phyloP scores from a whole-genome alignment of 176 grass and related monocot genomes.

The Oryza nivara region DNA sequence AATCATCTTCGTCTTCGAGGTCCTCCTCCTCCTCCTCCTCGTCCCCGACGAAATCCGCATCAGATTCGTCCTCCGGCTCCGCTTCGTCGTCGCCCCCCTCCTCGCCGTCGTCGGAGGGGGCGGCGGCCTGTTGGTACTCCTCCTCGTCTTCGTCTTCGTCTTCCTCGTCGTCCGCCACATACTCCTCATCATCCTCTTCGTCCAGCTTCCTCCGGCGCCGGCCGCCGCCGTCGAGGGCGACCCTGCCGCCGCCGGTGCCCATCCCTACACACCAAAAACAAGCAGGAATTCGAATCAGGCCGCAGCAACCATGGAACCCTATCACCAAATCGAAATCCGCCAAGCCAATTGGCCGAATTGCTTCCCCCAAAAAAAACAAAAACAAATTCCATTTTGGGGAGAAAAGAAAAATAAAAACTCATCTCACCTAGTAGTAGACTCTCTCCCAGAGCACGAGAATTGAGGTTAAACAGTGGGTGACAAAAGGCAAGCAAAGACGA shows the following conservation, averaged over 20 bases:
- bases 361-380: not conserved
- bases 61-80: conserved; percentile 3
- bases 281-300: not conserved
- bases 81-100: not conserved
- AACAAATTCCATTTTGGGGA: not conserved
- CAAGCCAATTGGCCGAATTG: not conserved
- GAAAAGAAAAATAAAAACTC: not conserved
- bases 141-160: conserved; percentile 22
- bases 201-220: conserved; percentile 33
- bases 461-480: conserved; percentile 32
- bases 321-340: not conserved
- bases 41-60: conserved; percentile 15
- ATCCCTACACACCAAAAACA: conserved; percentile 28
- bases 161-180: conserved; percentile 47
- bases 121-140: conserved; percentile 41
- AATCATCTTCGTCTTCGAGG: conserved; percentile 43
- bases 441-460: conserved; percentile 22
- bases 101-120: conserved; percentile 4
- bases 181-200: conserved; percentile 50
- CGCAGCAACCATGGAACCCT: not conserved
- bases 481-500: not conserved
- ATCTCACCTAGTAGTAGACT: not conserved
- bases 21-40: not conserved
- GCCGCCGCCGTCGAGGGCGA: conserved; percentile 19
- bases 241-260: conserved; percentile 50